Percentiles rank a stretch among this genome's conserved stretches.
These are phyloP conservation scores for Paxillus involutus DNA, from an alignment of 768 basidiomycete genomes.

Conservation along the genomic window DNA sequence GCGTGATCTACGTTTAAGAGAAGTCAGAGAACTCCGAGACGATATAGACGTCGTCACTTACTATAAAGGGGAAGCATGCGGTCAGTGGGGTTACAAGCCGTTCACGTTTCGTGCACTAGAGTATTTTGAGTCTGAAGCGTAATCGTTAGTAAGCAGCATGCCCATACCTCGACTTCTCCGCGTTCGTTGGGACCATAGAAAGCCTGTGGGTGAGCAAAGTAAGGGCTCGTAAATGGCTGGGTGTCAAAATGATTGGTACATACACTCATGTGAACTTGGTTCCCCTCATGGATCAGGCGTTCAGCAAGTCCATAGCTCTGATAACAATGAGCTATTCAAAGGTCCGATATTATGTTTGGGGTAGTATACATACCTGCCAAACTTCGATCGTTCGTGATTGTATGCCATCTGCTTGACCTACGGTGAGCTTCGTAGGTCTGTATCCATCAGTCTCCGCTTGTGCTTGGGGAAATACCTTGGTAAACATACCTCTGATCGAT, in stretches of 20 bases:
- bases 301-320: slow-evolving; percentile 75
- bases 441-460: too few species aligned
- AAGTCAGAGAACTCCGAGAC: too few species aligned
- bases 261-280: slow-evolving; percentile 65
- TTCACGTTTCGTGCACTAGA: slow-evolving; percentile 58
- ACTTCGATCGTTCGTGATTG: slow-evolving; percentile 51
- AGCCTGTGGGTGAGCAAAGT: slow-evolving; percentile 39
- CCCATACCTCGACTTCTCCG: slow-evolving; percentile 52
- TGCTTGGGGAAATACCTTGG: neutral
- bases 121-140: neutral
- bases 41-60: neutral
- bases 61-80: slow-evolving; percentile 69
- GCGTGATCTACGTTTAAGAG: slow-evolving; percentile 13
- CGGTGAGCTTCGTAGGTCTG: slow-evolving; percentile 38
- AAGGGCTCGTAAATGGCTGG: too few species aligned
- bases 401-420: slow-evolving; percentile 51
- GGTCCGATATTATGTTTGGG: too few species aligned
- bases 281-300: slow-evolving; percentile 53
- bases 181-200: slow-evolving; percentile 63
- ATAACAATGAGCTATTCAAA: neutral
- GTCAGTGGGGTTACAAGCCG: slow-evolving; percentile 57
- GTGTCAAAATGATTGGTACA: slow-evolving; percentile 12
- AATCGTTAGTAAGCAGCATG: slow-evolving; percentile 17
- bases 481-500: slow-evolving; percentile 38
- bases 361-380: slow-evolving; percentile 32